Conservation (phyloP, 2,329 filamentous ascomycete genomes). For the Penicillium sp. region DNA sequence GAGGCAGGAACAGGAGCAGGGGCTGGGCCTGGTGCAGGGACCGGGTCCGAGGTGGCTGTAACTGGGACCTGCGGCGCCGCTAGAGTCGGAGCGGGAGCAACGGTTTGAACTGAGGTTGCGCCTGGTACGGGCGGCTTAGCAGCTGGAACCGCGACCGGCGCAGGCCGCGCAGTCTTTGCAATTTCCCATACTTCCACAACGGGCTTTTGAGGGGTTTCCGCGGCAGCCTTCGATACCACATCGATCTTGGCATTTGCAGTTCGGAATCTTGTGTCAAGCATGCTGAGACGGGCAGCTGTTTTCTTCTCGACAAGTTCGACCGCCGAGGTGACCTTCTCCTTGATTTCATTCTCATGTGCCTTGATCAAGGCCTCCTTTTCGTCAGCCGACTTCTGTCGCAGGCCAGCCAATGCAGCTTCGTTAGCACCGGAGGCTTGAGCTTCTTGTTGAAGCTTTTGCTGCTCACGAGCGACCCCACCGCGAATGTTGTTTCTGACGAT, state of each 20-base stretch:
- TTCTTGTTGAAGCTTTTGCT: constrained; percentile 36
- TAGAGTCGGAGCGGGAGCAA: constrained; percentile 17
- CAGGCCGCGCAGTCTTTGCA: constrained; percentile 58
- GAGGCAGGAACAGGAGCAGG: not conserved
- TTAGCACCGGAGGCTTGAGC: constrained; percentile 23
- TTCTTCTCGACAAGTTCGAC: constrained; percentile 68
- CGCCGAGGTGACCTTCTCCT: constrained; percentile 51
- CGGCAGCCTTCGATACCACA: constrained; percentile 70
- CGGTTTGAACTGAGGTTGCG: constrained; percentile 14
- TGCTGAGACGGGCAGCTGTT: constrained; percentile 63
- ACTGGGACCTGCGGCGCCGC: constrained; percentile 4
- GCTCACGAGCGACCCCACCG: constrained; percentile 35
- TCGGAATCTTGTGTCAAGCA: constrained; percentile 62
- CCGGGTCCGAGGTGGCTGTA: constrained; percentile 2
- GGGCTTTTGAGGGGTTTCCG: constrained; percentile 73
- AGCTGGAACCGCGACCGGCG: constrained; percentile 30
- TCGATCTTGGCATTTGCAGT: constrained; percentile 61
- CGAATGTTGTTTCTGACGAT: constrained; percentile 54
- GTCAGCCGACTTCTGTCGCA: constrained; percentile 34
- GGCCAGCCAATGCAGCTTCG: constrained; percentile 30
- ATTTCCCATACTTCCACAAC: constrained; percentile 80
- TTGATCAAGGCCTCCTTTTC: constrained; percentile 38
- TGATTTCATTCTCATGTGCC: constrained; percentile 48
- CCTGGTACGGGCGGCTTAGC: constrained; percentile 23
- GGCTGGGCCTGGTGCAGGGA: constrained; percentile 11